Evolutionary conservation across 495 filamentous ascomycete genomes (phyloP).

Genomic region (Penicillium mononematosum): DNA sequence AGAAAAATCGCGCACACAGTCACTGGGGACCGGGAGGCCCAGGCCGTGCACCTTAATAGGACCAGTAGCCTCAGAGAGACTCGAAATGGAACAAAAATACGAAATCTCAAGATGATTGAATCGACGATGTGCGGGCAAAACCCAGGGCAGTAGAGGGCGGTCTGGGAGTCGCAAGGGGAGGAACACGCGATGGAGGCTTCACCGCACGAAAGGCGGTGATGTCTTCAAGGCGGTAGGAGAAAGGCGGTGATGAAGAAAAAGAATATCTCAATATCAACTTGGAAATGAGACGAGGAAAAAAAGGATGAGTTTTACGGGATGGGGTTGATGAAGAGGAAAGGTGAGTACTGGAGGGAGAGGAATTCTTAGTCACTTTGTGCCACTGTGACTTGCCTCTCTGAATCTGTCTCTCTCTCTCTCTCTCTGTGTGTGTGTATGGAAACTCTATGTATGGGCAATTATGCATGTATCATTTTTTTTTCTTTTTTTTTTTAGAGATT

Average conservation of each 20-base stretch:
- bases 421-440: too few relatives aligned
- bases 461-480: slow-evolving; percentile 2
- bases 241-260: slow-evolving; percentile 15
- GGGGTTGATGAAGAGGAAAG: slow-evolving; percentile 11
- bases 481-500: background rate
- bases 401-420: background rate
- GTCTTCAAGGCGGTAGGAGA: slow-evolving; percentile 39
- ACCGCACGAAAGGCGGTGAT: slow-evolving; percentile 52
- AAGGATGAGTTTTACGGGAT: background rate
- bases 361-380: slow-evolving; percentile 17
- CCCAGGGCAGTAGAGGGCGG: slow-evolving; percentile 41
- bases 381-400: slow-evolving; percentile 12
- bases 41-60: slow-evolving; percentile 8
- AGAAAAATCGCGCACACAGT: slow-evolving; percentile 12
- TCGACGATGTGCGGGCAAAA: slow-evolving; percentile 39
- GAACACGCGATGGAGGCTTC: slow-evolving; percentile 34
- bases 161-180: slow-evolving; percentile 34
- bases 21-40: slow-evolving; percentile 6
- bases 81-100: background rate
- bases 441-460: slow-evolving; percentile 3
- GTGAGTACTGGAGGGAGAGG: slow-evolving; percentile 8
- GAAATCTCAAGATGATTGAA: slow-evolving; percentile 8
- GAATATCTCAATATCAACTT: background rate
- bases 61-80: slow-evolving; percentile 8
- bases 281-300: background rate